Percentiles rank a stretch among this genome's conserved stretches.
These are phyloP conservation scores for Benincasa hispida DNA, from an alignment of 306 rosid genomes.

Conservation along the genomic window DNA sequence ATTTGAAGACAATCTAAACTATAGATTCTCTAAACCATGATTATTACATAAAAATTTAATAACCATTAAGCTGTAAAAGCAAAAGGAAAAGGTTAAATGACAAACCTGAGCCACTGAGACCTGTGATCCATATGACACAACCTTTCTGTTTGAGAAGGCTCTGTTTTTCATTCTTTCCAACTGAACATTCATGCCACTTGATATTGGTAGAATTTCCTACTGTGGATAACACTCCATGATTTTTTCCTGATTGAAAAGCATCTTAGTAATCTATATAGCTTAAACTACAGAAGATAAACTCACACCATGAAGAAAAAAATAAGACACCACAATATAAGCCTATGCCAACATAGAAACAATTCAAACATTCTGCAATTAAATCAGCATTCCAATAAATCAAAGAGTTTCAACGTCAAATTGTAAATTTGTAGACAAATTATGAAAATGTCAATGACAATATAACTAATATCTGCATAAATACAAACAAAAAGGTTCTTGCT, in stretches of 20 bases:
- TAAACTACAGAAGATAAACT: neutral
- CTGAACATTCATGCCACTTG: slow-evolving; percentile 52
- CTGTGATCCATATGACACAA: slow-evolving; percentile 68
- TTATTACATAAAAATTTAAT: neutral
- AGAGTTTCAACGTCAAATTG: neutral
- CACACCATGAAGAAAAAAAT: neutral
- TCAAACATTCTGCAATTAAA: neutral
- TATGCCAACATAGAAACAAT: neutral
- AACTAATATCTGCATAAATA: neutral
- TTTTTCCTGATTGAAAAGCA: slow-evolving; percentile 29
- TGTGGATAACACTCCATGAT: slow-evolving; percentile 22
- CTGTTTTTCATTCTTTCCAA: slow-evolving; percentile 39
- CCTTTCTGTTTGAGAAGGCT: slow-evolving; percentile 53
- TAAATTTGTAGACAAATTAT: neutral
- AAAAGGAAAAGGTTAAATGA: neutral
- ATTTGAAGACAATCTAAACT: neutral
- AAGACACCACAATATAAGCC: neutral
- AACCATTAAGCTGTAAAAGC: neutral
- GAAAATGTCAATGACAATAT: neutral
- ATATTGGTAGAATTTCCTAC: slow-evolving; percentile 55
- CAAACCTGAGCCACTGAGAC: slow-evolving; percentile 74
- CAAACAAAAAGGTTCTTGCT: neutral
- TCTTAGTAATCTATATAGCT: neutral
- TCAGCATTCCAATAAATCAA: neutral
- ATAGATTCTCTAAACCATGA: neutral